Percentiles rank a stretch among this genome's conserved stretches.
phyloP scores from a whole-genome alignment of 1,284 basidiomycete genomes.

The Peniophora sp. region DNA sequence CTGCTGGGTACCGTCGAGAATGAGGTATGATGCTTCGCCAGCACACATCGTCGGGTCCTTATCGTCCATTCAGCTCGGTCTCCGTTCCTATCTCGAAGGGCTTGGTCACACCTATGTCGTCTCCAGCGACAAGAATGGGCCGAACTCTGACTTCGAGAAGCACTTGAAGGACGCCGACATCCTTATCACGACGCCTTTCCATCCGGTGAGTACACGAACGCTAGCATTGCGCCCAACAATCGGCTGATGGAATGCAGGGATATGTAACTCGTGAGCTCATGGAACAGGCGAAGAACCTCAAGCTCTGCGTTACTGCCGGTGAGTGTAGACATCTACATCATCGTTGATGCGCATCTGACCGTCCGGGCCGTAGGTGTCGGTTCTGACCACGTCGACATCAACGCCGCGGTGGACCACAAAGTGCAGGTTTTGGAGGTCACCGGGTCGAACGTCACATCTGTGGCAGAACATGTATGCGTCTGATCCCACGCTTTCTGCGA shows the following conservation, averaged over 20 bases:
- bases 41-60: background rate
- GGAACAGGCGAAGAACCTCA: conserved; percentile 78
- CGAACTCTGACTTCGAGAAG: conserved; percentile 43
- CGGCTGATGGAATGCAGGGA: conserved; percentile 7
- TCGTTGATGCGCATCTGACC: conserved; percentile 43
- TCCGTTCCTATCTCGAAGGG: conserved; percentile 34
- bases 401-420: conserved; percentile 76
- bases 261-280: conserved; percentile 30
- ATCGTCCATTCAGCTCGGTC: conserved; percentile 24
- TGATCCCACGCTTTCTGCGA: no score
- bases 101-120: conserved; percentile 37
- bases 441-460: conserved; percentile 74
- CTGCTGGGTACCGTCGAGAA: conserved; percentile 54
- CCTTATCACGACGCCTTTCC: conserved; percentile 48
- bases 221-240: background rate
- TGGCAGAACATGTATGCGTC: conserved; percentile 51
- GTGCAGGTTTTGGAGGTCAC: conserved; percentile 49
- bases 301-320: conserved; percentile 89
- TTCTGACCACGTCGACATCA: conserved; percentile 89
- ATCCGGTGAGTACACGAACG: conserved; percentile 22
- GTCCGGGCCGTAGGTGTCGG: conserved; percentile 50
- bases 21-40: conserved; percentile 16
- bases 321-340: conserved; percentile 92
- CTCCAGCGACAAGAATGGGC: conserved; percentile 46
- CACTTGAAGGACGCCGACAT: conserved; percentile 25